Evolutionary conservation across 306 rosid species (phyloP).

Genomic region (Hylodesmum podocarpum): DNA sequence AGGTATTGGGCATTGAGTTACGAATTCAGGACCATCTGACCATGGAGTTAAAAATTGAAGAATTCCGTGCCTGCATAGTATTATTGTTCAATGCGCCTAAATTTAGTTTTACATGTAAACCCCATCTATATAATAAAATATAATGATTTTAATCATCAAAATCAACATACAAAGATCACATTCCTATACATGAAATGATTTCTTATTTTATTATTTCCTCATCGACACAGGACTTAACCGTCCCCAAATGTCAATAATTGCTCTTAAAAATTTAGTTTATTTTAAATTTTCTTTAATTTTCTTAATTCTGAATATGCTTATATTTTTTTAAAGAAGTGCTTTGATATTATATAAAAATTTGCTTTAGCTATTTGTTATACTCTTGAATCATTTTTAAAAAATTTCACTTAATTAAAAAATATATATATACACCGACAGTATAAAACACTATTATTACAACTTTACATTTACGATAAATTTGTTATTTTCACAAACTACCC

Average conservation of each 20-base stretch:
- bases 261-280: background rate
- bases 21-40: conserved; percentile 75
- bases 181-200: background rate
- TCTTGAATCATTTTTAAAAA: background rate
- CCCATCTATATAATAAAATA: background rate
- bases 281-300: background rate
- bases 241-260: background rate
- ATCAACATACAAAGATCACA: no score
- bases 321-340: background rate
- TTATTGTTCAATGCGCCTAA: background rate
- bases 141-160: no score
- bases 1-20: conserved; percentile 71
- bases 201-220: background rate
- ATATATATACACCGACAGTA: no score
- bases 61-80: conserved; percentile 65
- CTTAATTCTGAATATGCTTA: background rate
- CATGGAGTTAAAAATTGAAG: conserved; percentile 52
- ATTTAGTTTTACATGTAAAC: background rate
- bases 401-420: no score
- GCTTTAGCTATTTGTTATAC: background rate
- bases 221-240: background rate
- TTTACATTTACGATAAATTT: no score
- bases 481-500: no score
- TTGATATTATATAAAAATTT: background rate
- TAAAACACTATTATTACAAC: no score